phyloP scores from a whole-genome alignment of 2,329 filamentous ascomycete species.

The Botrytis aclada region DNA sequence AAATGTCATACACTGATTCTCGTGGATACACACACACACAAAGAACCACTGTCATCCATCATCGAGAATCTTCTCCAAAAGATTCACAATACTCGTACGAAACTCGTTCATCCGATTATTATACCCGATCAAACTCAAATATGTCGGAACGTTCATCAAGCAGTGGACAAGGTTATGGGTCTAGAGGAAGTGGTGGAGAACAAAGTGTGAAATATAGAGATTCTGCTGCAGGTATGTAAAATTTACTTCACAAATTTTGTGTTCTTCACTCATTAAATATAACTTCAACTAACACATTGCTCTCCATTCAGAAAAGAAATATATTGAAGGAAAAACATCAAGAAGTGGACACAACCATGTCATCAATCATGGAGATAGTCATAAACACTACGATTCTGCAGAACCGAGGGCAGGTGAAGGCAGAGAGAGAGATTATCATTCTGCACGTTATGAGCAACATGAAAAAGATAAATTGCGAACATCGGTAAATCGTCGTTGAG shows the following conservation, averaged over 20 bases:
- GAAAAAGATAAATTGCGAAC: background rate
- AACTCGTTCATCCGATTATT: constrained; percentile 9
- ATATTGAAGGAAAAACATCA: constrained; percentile 2
- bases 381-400: constrained; percentile 7
- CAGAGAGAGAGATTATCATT: background rate
- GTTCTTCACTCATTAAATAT: background rate
- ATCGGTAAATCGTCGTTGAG: background rate
- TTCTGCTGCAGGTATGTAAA: background rate
- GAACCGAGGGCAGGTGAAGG: constrained; percentile 15
- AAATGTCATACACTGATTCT: constrained; percentile 13
- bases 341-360: background rate
- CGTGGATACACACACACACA: constrained; percentile 9
- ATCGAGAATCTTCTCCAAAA: constrained; percentile 1
- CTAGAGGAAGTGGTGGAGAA: background rate
- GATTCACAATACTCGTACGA: background rate
- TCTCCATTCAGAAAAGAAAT: background rate
- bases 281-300: background rate
- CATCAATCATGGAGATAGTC: background rate
- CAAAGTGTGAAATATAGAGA: constrained; percentile 13
- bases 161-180: background rate
- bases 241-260: too few species aligned
- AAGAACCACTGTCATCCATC: background rate
- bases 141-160: constrained; percentile 9
- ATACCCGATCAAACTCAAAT: background rate
- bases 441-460: background rate